Evolutionary conservation across 1,139 yeast species (phyloP).

Genomic region (Taphrina betulina): DNA sequence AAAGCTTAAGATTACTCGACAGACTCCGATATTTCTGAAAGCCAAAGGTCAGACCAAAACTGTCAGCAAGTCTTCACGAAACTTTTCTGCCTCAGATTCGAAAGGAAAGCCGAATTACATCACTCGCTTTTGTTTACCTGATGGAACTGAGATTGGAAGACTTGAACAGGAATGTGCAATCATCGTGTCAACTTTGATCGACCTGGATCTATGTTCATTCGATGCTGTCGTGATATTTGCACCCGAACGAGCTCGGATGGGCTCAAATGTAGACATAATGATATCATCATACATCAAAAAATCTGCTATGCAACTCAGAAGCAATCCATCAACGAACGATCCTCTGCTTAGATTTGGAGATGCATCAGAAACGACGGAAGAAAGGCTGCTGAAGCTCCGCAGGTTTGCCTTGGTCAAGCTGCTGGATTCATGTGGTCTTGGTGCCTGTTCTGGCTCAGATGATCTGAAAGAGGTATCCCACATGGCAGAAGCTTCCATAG

Average conservation of each 20-base stretch:
- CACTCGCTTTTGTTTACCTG: constrained; percentile 43
- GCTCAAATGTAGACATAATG: constrained; percentile 67
- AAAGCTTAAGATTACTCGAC: constrained; percentile 49
- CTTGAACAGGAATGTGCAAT: constrained; percentile 69
- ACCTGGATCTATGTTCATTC: constrained; percentile 56
- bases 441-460: constrained; percentile 40
- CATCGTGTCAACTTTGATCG: constrained; percentile 66
- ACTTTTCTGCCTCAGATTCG: neutral
- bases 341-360: constrained; percentile 33
- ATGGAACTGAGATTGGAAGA: constrained; percentile 70
- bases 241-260: constrained; percentile 60
- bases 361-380: constrained; percentile 44
- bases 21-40: constrained; percentile 39
- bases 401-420: constrained; percentile 60
- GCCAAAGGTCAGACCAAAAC: constrained; percentile 11
- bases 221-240: constrained; percentile 62
- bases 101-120: constrained; percentile 39
- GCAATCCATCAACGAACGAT: constrained; percentile 32
- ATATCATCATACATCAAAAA: constrained; percentile 61
- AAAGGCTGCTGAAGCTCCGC: constrained; percentile 54
- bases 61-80: neutral
- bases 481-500: constrained; percentile 43
- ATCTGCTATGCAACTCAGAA: constrained; percentile 49
- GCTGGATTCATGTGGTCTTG: constrained; percentile 54
- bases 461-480: constrained; percentile 40